A percentile compares a stretch with the other conserved stretches of the same genome.
Conservation (phyloP, 2,329 filamentous ascomycete genomes). For the Xylariaceae sp. region DNA sequence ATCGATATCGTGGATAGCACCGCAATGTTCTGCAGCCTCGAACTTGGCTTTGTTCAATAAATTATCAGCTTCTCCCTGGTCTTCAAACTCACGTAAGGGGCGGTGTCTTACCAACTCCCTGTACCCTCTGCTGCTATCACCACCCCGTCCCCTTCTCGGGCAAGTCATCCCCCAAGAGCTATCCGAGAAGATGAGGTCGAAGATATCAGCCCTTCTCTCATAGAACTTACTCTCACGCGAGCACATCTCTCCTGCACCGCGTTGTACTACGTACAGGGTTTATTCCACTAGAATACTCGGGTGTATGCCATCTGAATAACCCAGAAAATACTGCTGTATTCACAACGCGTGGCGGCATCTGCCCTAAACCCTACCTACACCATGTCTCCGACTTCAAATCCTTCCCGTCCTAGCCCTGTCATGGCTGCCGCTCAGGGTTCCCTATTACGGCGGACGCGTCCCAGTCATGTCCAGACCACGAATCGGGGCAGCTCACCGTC, state of each 20-base stretch:
- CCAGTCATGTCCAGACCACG: constrained; percentile 44
- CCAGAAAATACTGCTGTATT: no score
- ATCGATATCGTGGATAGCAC: constrained; percentile 25
- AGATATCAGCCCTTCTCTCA: constrained; percentile 24
- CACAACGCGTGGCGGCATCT: constrained; percentile 20
- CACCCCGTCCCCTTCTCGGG: constrained; percentile 8
- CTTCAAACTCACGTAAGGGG: constrained; percentile 16
- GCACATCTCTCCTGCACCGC: constrained; percentile 20
- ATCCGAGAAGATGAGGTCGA: constrained; percentile 28
- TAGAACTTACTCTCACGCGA: constrained; percentile 24
- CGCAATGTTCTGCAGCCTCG: constrained; percentile 27
- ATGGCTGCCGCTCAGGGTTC: constrained; percentile 40
- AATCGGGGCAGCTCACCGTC: constrained; percentile 34
- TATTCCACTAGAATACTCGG: no score
- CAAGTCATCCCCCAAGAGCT: constrained; percentile 20
- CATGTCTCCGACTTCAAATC: constrained; percentile 31
- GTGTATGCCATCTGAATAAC: no score
- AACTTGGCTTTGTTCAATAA: constrained; percentile 25
- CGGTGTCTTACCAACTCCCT: constrained; percentile 17
- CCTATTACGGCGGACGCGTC: constrained; percentile 38
- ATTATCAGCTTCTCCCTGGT: constrained; percentile 15
- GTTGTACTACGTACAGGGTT: no score
- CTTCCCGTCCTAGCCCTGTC: constrained; percentile 26
- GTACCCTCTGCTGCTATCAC: constrained; percentile 15
- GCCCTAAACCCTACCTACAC: constrained; percentile 24